Conservation (phyloP, 306 rosid genomes). For the Hippophae rhamnoides region DNA sequence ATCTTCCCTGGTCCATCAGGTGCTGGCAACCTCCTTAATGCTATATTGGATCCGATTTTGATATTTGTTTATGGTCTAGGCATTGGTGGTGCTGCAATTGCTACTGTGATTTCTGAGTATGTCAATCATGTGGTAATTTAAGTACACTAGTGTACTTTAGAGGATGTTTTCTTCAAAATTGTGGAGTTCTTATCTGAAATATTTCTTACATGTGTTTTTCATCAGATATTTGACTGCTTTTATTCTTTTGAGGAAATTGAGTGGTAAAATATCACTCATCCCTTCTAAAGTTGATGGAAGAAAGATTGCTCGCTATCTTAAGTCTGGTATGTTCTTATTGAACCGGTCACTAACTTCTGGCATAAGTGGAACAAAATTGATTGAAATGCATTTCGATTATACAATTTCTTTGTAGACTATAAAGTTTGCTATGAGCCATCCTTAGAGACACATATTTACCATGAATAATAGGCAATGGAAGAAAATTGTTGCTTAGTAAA, state of each 20-base stretch:
- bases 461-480: background rate
- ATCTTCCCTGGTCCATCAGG: conserved; percentile 37
- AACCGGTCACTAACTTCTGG: background rate
- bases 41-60: conserved; percentile 57
- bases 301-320: conserved; percentile 59
- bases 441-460: background rate
- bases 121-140: conserved; percentile 82
- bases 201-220: conserved; percentile 15
- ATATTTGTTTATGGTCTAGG: conserved; percentile 63
- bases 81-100: conserved; percentile 71
- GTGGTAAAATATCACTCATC: conserved; percentile 41
- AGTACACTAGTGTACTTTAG: conserved; percentile 25
- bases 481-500: background rate
- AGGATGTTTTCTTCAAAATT: conserved; percentile 23
- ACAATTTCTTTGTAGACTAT: too few species aligned
- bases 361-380: background rate
- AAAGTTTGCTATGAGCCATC: too few species aligned
- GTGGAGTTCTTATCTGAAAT: conserved; percentile 20
- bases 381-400: too few species aligned
- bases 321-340: conserved; percentile 48
- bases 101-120: conserved; percentile 92
- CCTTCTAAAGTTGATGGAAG: conserved; percentile 54
- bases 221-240: conserved; percentile 74
- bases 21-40: conserved; percentile 70
- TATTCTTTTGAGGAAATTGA: conserved; percentile 76